phyloP scores from a whole-genome alignment of 257 asterid species.

The Cinchona pubescens region DNA sequence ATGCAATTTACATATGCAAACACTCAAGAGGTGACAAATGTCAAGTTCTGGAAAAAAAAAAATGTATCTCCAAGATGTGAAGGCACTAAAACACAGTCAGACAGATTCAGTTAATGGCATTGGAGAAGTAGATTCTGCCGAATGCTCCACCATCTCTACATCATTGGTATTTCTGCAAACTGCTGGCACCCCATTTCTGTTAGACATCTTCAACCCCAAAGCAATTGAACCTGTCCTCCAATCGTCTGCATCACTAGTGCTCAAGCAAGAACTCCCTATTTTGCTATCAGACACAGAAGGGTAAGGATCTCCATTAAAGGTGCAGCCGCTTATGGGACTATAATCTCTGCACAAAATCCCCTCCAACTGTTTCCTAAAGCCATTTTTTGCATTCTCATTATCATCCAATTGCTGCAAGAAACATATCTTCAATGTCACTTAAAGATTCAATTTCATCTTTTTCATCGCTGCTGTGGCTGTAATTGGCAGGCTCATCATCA shows the following conservation, averaged over 20 bases:
- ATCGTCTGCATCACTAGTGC: constrained; percentile 66
- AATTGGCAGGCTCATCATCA: constrained; percentile 36
- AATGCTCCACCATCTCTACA: constrained; percentile 26
- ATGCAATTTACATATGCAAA: constrained; percentile 49
- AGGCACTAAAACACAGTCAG: constrained; percentile 19
- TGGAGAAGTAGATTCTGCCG: constrained; percentile 25
- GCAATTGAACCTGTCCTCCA: constrained; percentile 33
- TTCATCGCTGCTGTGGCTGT: constrained; percentile 46
- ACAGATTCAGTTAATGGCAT: constrained; percentile 15
- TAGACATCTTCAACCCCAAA: constrained; percentile 19
- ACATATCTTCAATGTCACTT: constrained; percentile 72
- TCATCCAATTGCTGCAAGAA: constrained; percentile 69
- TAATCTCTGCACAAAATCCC: constrained; percentile 59
- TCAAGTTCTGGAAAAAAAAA: neutral
- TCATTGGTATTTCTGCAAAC: constrained; percentile 22
- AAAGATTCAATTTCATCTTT: constrained; percentile 62
- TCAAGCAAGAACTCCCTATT: constrained; percentile 45
- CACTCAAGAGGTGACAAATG: constrained; percentile 12
- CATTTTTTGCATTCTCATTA: constrained; percentile 71
- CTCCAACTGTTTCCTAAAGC: constrained; percentile 69
- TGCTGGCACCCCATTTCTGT: constrained; percentile 6
- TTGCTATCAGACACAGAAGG: constrained; percentile 43
- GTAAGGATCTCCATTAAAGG: constrained; percentile 41
- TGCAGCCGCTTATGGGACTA: constrained; percentile 41
- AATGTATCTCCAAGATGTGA: constrained; percentile 22